Evolutionary conservation across 2,329 filamentous ascomycete species (phyloP), one percentile per base, ranked within the genome.

Genomic region (Fusarium lateritium): DNA sequence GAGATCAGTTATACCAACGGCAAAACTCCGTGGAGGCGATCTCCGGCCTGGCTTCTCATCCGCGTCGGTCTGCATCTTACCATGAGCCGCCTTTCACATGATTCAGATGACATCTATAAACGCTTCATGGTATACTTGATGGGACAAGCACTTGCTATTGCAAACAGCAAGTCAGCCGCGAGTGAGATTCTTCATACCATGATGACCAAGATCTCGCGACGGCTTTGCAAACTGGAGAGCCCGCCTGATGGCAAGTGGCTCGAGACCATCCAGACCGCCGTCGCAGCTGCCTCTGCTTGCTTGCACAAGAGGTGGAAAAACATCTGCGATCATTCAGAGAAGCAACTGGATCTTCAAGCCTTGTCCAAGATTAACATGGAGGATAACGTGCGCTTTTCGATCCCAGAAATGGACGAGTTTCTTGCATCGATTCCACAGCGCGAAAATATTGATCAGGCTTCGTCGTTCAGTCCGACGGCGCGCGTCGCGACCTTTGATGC

Each of bases 1-100:
- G 86, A 89, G 15, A 81, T 88, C 2, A 57, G 85, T 11, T 88
- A 80, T 78, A 61, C 69, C 4, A 46, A 60, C 2, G 47, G 51
- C 13, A 40, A 53, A 7, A 49, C 69, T 2, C 72, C 74, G 0
- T 89, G 86, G 87, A 77, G 82, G 13, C 75, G 84, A 44, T 88
- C 86, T 14, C 78, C 86, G 0, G 60, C 85, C 1, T 90, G 86
- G 86, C 77, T 90, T 1, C 76, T 89, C 0, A 56, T 89, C 4
- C 84, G 87, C 1, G 85, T 88, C 1, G 73, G 79, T 0, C 62
- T 88, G 4, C 86, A 89, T 52, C 66, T 80, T 3, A 62, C 69
- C 3, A 60, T 67, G 57, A 31, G 7, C 1, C 56, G 65, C 1
- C 24, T 45, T 40, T 15, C 46, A 2, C 31, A 7, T 4, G 28